Evolutionary conservation across 441 rosid species (phyloP).

Genomic region (Gossypium trilobum): DNA sequence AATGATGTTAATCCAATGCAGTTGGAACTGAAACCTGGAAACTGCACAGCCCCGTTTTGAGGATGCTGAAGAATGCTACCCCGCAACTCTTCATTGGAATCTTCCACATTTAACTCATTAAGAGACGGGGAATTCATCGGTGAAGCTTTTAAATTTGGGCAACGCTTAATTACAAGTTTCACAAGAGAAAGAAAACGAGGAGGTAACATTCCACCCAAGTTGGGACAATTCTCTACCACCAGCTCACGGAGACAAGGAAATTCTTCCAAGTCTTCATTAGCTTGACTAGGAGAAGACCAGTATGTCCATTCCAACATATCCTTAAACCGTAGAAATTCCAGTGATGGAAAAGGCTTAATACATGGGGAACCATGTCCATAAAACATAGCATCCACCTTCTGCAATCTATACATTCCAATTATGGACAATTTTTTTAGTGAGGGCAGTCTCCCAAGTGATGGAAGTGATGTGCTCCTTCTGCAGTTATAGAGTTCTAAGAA

Average conservation of each 20-base stretch:
- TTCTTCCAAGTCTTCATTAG: background rate
- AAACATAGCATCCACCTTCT: conserved; percentile 12
- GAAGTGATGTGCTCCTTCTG: conserved; percentile 9
- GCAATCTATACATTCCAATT: conserved; percentile 13
- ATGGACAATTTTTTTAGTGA: conserved; percentile 14
- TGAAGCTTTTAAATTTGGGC: conserved; percentile 13
- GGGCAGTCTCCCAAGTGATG: conserved; percentile 23
- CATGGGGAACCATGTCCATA: conserved; percentile 8
- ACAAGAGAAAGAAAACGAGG: conserved; percentile 4
- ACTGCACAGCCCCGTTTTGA: background rate
- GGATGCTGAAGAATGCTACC: background rate
- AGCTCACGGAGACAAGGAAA: conserved; percentile 20
- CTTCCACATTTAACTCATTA: conserved; percentile 11
- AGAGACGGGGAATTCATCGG: conserved; percentile 1
- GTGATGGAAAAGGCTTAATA: conserved; percentile 10
- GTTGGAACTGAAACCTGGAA: background rate
- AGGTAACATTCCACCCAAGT: conserved; percentile 10
- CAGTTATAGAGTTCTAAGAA: conserved; percentile 11
- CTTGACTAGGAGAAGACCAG: conserved; percentile 13
- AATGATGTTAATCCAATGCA: conserved; percentile 5
- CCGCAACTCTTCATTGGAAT: background rate
- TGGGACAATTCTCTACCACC: conserved; percentile 16
- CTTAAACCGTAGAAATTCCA: conserved; percentile 18
- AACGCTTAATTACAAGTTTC: conserved; percentile 10
- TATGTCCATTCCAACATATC: conserved; percentile 18